Percentiles rank a stretch among this genome's conserved stretches.
Evolutionary conservation across 1,284 basidiomycete genomes (phyloP).

Genomic region (Melampsora larici-populina): DNA sequence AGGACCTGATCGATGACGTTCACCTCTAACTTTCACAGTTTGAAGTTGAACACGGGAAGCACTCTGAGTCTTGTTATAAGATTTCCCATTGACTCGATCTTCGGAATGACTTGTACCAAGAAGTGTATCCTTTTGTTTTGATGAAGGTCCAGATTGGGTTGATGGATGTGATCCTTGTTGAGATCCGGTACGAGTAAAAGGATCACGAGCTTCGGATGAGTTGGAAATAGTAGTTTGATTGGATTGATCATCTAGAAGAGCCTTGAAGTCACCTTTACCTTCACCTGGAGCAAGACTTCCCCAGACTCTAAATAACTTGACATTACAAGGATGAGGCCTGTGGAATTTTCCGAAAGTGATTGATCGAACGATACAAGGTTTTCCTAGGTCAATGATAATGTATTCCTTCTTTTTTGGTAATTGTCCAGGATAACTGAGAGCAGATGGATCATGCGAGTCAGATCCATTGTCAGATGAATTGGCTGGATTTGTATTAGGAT

Average conservation of each 20-base stretch:
- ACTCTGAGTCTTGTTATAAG: background rate
- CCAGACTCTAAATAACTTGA: slow-evolving; percentile 39
- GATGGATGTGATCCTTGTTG: background rate
- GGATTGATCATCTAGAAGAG: slow-evolving; percentile 21
- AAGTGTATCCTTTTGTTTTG: background rate
- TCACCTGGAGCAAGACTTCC: slow-evolving; percentile 38
- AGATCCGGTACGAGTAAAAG: background rate
- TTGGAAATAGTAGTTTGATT: background rate
- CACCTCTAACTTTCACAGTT: slow-evolving; percentile 17
- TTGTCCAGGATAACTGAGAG: slow-evolving; percentile 19
- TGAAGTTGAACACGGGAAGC: background rate
- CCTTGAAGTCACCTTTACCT: slow-evolving; percentile 39
- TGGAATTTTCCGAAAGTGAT: slow-evolving; percentile 41
- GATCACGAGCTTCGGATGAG: background rate
- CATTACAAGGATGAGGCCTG: slow-evolving; percentile 41
- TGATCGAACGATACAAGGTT: slow-evolving; percentile 25
- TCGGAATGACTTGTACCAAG: background rate
- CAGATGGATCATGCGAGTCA: background rate
- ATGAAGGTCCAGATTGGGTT: background rate
- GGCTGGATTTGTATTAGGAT: background rate
- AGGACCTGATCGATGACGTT: slow-evolving; percentile 23
- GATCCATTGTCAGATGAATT: background rate
- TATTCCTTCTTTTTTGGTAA: slow-evolving; percentile 27
- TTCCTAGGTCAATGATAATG: slow-evolving; percentile 41
- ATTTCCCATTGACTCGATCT: background rate